These are phyloP conservation scores for Zizania palustris DNA, from an alignment of 202 grass and related monocot species.

Conservation along the genomic window DNA sequence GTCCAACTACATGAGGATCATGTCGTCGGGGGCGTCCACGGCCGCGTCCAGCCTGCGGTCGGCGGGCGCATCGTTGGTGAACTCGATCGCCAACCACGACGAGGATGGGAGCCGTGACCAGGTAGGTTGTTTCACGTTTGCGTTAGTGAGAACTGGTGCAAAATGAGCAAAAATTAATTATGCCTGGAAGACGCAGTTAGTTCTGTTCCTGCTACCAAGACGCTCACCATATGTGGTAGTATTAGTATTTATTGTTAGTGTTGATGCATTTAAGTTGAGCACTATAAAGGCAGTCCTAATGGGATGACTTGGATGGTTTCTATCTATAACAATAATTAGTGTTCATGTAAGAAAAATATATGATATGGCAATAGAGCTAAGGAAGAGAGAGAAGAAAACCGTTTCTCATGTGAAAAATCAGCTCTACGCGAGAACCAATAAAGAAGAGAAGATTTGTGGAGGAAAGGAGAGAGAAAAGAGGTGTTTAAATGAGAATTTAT, in stretches of 20 bases:
- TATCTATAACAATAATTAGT: too few relatives aligned
- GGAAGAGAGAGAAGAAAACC: too few relatives aligned
- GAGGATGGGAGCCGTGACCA: conserved; percentile 67
- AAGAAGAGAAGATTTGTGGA: too few relatives aligned
- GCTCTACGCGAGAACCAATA: too few relatives aligned
- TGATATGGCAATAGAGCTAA: too few relatives aligned
- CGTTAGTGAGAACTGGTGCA: conserved; percentile 27
- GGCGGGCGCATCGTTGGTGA: conserved; percentile 66
- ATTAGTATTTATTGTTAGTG: conserved; percentile 26
- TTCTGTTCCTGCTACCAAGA: conserved; percentile 15
- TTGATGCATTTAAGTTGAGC: conserved; percentile 23
- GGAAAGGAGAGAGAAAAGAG: too few relatives aligned
- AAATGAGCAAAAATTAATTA: conserved; percentile 38
- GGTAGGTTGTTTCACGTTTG: conserved; percentile 68
- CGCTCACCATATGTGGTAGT: conserved; percentile 1
- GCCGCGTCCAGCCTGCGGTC: conserved; percentile 73
- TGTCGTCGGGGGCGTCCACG: conserved; percentile 88
- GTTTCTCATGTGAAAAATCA: too few relatives aligned
- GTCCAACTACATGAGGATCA: conserved; percentile 80
- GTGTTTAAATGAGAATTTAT: too few relatives aligned
- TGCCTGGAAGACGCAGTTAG: neutral
- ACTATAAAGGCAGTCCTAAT: neutral
- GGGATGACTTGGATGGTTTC: too few relatives aligned
- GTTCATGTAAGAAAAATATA: too few relatives aligned
- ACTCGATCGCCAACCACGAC: conserved; percentile 66